Base-by-base conservation (phyloP, 352 stramenopile genomes). In the Phytophthora pinifolia region DNA sequence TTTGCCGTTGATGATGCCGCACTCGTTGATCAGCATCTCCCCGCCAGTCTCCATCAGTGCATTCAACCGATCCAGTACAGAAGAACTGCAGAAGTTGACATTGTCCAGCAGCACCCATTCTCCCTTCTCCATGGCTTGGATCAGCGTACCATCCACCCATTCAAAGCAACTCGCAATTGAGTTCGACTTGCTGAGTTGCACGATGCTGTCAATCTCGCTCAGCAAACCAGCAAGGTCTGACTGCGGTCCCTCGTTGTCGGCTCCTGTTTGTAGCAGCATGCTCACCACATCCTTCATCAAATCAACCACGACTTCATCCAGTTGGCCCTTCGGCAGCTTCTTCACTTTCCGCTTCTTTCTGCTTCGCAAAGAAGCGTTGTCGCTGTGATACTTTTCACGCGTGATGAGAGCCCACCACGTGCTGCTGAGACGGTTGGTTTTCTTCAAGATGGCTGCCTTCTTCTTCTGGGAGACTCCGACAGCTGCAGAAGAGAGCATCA, bases 91-190 rank as follows among this genome's bases (percentile, higher is more conserved):
- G 51, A 99, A 97, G 71, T 99, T 99, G 14, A 98, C 97, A 65
- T 99, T 99, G 67, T 99, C 96, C 12, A 99, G 74, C 36, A 99
- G 67, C 6, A 99, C 73, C 98, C 98, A 99, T 41, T 99, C 88
- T n/a, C 98, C 98, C 29, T 92, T 83, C 44, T 98, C 86, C 82
- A 99, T 97, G 3, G 98, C 98, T 59, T 98, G 74, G 9, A 99
- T 96, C 15, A 99, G 73, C 31, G 96, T 90, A 6, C 98, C 98
- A 72, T 99, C 97, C 13, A 98, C 87, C 98, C 98, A 99, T 45
- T 98, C 88, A 60, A 99, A 99, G 36, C 81, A 88, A 35, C 75
- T 91, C 0, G 81, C 60, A 46, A 92, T 82, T 1, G 76, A 85
- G 9, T 67, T 56, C 6, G 76, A 82, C 32, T 83, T 83, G 54